phyloP scores from a whole-genome alignment of 2,329 filamentous ascomycete genomes.

The Davidsoniella virescens region DNA sequence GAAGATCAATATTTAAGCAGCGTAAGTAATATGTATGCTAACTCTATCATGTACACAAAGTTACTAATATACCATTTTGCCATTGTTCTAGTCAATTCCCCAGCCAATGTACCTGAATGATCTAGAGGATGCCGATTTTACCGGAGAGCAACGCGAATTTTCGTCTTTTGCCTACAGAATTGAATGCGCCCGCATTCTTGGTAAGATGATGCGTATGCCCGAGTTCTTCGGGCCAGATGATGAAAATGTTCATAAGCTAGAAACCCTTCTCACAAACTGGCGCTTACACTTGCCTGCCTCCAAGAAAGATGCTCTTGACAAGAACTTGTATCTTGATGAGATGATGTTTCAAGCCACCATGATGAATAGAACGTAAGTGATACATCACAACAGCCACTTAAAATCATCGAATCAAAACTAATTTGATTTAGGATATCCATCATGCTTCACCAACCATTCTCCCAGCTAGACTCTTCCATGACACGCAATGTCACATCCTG shows the following conservation, averaged over 20 bases:
- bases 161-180: constrained; percentile 79
- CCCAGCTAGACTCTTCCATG: constrained; percentile 51
- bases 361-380: constrained; percentile 43
- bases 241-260: constrained; percentile 34
- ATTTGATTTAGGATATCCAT: constrained; percentile 39
- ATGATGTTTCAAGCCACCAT: constrained; percentile 86
- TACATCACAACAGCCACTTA: neutral
- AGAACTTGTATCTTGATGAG: constrained; percentile 61
- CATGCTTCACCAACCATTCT: constrained; percentile 64
- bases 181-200: constrained; percentile 63
- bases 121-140: constrained; percentile 62
- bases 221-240: constrained; percentile 36
- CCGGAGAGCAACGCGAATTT: constrained; percentile 51
- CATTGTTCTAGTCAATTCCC: constrained; percentile 33
- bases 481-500: constrained; percentile 46
- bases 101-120: constrained; percentile 49
- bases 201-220: constrained; percentile 50
- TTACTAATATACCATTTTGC: constrained; percentile 5
- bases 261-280: constrained; percentile 52
- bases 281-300: constrained; percentile 57
- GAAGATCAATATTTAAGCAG: constrained; percentile 52
- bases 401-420: neutral
- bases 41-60: constrained; percentile 7
- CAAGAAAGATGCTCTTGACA: constrained; percentile 54
- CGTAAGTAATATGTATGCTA: constrained; percentile 25